Evolutionary conservation across 2,329 filamentous ascomycete species (phyloP).

Genomic region (Alternaria incomplexa): DNA sequence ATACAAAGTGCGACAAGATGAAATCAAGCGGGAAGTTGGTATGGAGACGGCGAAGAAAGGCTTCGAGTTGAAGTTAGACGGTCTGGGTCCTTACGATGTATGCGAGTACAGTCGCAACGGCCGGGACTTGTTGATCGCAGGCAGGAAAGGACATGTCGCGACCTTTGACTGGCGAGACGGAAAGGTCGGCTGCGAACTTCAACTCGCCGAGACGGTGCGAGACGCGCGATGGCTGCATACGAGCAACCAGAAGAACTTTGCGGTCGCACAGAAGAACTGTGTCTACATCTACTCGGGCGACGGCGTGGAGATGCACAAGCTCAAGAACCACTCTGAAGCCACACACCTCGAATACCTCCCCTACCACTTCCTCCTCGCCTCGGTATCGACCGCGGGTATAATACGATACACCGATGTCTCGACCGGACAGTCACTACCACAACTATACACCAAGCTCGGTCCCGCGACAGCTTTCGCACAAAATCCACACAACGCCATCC

Average conservation of each 20-base stretch:
- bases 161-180: constrained; percentile 96
- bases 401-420: constrained; percentile 93
- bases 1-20: constrained; percentile 89
- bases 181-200: constrained; percentile 87
- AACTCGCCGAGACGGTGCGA: constrained; percentile 87
- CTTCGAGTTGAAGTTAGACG: constrained; percentile 82
- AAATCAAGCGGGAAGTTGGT: constrained; percentile 76
- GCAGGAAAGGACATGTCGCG: constrained; percentile 91
- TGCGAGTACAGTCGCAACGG: constrained; percentile 92
- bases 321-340: constrained; percentile 89
- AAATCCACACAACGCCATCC: constrained; percentile 89
- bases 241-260: constrained; percentile 86
- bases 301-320: constrained; percentile 89
- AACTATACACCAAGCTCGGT: constrained; percentile 84
- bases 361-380: constrained; percentile 93
- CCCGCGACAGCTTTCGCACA: constrained; percentile 83
- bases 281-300: constrained; percentile 95
- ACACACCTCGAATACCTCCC: constrained; percentile 94
- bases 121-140: constrained; percentile 81
- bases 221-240: constrained; percentile 87
- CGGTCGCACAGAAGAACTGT: constrained; percentile 93
- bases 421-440: constrained; percentile 85
- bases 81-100: constrained; percentile 82
- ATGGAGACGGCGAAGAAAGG: constrained; percentile 89
- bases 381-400: constrained; percentile 81